A percentile compares a stretch with the other conserved stretches of the same genome.
Conservation (phyloP, 2,329 filamentous ascomycete genomes). For the Cylindrodendrum hubeiense region DNA sequence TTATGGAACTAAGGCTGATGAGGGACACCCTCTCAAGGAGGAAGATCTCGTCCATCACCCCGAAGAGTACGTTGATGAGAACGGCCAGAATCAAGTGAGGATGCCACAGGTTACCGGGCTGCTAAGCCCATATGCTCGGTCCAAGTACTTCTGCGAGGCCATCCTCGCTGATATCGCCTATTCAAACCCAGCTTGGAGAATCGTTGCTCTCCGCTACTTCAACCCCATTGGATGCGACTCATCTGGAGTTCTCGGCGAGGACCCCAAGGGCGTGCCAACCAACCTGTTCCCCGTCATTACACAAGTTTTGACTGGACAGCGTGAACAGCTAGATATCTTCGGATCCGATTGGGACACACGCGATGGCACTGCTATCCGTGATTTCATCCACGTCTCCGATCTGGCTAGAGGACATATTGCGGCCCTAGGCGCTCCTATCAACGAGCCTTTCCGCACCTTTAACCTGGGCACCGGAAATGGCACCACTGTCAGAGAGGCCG, state of each 20-base stretch:
- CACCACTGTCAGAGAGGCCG: conserved; percentile 58
- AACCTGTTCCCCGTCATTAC: conserved; percentile 75
- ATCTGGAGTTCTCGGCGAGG: conserved; percentile 73
- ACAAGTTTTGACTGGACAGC: conserved; percentile 69
- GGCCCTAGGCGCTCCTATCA: conserved; percentile 58
- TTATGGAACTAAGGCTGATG: conserved; percentile 68
- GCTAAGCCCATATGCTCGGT: conserved; percentile 74
- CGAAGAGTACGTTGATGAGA: conserved; percentile 62
- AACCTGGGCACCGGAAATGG: conserved; percentile 61
- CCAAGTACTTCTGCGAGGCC: conserved; percentile 77
- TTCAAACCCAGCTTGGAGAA: conserved; percentile 72
- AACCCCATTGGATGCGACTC: conserved; percentile 76
- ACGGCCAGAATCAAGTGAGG: conserved; percentile 49
- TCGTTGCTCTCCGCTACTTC: conserved; percentile 75
- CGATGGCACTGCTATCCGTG: conserved; percentile 75
- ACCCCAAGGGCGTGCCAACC: conserved; percentile 70
- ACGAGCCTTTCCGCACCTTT: conserved; percentile 54
- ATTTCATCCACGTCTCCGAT: conserved; percentile 77
- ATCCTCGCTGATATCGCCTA: conserved; percentile 72
- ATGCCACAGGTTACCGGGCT: conserved; percentile 57
- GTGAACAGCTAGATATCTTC: conserved; percentile 68
- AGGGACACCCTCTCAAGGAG: conserved; percentile 65
- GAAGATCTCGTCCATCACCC: conserved; percentile 44
- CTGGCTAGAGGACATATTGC: conserved; percentile 74
- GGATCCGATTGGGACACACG: conserved; percentile 74